A percentile compares a stretch with the other conserved stretches of the same genome.
These are phyloP conservation scores for Avena eriantha DNA, from an alignment of 176 grass and related monocot genomes.

Conservation along the genomic window DNA sequence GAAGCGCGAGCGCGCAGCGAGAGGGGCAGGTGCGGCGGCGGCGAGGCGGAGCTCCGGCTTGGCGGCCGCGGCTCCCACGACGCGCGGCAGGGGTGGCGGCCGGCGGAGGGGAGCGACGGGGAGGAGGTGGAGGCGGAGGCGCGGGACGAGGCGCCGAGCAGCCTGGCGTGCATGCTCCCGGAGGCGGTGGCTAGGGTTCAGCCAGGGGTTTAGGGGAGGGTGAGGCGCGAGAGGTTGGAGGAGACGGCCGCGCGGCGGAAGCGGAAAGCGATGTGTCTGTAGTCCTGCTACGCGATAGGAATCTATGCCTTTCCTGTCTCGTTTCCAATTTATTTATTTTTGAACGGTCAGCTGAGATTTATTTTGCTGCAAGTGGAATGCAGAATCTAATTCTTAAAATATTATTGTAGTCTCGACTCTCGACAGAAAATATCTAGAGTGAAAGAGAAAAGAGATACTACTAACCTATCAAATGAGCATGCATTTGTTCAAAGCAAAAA, in stretches of 20 bases:
- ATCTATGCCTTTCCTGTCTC: neutral
- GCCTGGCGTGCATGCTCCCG: slow-evolving; percentile 59
- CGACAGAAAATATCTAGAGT: too few species aligned
- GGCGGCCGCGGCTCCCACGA: slow-evolving; percentile 25
- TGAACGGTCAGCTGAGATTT: neutral
- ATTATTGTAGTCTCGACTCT: too few species aligned
- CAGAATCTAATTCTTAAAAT: neutral
- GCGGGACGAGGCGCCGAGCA: slow-evolving; percentile 39
- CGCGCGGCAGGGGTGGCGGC: slow-evolving; percentile 21
- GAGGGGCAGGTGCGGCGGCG: slow-evolving; percentile 19
- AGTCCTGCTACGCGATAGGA: slow-evolving; percentile 4
- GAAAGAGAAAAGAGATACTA: too few species aligned
- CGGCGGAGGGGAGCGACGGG: neutral
- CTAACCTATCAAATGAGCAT: too few species aligned
- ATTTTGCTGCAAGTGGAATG: neutral
- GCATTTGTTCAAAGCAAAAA: too few species aligned
- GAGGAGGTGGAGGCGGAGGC: slow-evolving; percentile 16
- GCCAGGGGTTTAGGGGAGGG: slow-evolving; percentile 51
- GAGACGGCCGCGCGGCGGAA: slow-evolving; percentile 25
- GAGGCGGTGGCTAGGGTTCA: slow-evolving; percentile 49
- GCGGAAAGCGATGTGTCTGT: slow-evolving; percentile 26
- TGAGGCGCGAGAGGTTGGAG: slow-evolving; percentile 24
- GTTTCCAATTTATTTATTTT: neutral
- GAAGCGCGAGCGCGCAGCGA: slow-evolving; percentile 38
- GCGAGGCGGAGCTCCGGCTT: neutral